A percentile compares a stretch with the other conserved stretches of the same genome.
phyloP scores from a whole-genome alignment of 441 rosid genomes.

The Raphanus hybrid region DNA sequence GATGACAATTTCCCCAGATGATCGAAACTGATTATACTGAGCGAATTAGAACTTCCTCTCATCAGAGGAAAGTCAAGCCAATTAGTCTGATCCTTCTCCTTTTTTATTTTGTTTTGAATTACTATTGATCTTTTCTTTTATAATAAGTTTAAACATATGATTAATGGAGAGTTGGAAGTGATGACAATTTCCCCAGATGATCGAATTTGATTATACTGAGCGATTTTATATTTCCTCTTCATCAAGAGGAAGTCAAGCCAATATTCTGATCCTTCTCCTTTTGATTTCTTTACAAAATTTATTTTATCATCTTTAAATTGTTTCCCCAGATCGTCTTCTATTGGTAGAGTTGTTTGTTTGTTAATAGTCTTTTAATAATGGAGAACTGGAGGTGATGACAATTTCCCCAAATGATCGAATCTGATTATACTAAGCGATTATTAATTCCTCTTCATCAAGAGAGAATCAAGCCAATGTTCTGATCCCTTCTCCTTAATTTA shows the following conservation, averaged over 20 bases:
- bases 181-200: slow-evolving; percentile 33
- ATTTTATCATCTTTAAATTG: no score
- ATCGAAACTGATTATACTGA: slow-evolving; percentile 41
- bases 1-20: slow-evolving; percentile 48
- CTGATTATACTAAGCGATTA: background rate
- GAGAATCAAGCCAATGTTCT: background rate
- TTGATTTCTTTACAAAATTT: no score
- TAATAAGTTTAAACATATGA: background rate
- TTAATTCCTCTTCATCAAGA: background rate
- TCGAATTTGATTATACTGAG: slow-evolving; percentile 40
- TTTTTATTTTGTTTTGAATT: background rate
- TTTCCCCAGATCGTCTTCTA: no score
- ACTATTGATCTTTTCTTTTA: background rate
- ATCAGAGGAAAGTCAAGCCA: slow-evolving; percentile 38
- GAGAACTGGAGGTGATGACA: slow-evolving; percentile 14
- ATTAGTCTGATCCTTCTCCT: slow-evolving; percentile 12
- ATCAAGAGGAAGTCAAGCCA: slow-evolving; percentile 29
- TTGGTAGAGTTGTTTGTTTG: no score
- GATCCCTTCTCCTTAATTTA: background rate
- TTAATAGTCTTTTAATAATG: background rate
- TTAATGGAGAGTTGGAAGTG: background rate
- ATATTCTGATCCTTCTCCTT: background rate
- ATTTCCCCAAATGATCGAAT: slow-evolving; percentile 27
- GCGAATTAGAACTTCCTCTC: slow-evolving; percentile 30
- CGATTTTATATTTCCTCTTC: slow-evolving; percentile 25